Conservation (phyloP, 331 rosid species). For the Acacia concinna region DNA sequence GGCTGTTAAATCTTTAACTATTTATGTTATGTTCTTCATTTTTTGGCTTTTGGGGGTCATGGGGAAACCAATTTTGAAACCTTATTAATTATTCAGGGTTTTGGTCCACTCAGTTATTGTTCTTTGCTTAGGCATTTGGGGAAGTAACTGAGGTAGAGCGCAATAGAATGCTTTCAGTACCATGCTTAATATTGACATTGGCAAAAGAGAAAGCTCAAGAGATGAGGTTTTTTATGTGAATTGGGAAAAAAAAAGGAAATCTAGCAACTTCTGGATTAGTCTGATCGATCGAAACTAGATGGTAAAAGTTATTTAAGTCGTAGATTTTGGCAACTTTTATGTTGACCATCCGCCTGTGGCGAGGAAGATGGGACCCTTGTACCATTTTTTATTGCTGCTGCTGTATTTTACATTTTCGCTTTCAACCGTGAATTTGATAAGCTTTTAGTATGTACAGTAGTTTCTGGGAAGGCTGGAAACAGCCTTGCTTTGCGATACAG, state of each 20-base stretch:
- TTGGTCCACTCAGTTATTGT: not conserved
- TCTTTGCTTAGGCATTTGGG: not conserved
- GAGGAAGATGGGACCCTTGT: slow-evolving; percentile 20
- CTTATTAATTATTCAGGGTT: not conserved
- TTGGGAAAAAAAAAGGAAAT: not conserved
- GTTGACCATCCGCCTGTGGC: not conserved
- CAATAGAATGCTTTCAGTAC: not conserved
- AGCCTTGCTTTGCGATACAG: not conserved
- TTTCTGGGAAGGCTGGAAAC: slow-evolving; percentile 18
- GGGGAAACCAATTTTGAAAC: not conserved
- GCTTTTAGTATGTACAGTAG: not conserved
- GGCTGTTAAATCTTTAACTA: not conserved
- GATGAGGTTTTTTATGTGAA: not conserved
- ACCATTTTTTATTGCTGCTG: not conserved
- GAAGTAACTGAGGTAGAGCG: not conserved
- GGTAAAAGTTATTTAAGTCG: not conserved
- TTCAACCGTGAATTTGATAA: not conserved
- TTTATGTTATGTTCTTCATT: not conserved
- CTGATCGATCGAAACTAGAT: not conserved
- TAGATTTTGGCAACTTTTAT: not conserved
- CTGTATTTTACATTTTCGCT: not conserved
- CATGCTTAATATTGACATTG: not conserved
- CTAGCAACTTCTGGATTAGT: not conserved
- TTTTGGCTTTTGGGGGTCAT: not conserved
- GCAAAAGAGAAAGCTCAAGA: not conserved